Percentiles rank a stretch among this genome's conserved stretches.
Conservation (phyloP, 768 basidiomycete species). For the Gloeophyllum trabeum region DNA sequence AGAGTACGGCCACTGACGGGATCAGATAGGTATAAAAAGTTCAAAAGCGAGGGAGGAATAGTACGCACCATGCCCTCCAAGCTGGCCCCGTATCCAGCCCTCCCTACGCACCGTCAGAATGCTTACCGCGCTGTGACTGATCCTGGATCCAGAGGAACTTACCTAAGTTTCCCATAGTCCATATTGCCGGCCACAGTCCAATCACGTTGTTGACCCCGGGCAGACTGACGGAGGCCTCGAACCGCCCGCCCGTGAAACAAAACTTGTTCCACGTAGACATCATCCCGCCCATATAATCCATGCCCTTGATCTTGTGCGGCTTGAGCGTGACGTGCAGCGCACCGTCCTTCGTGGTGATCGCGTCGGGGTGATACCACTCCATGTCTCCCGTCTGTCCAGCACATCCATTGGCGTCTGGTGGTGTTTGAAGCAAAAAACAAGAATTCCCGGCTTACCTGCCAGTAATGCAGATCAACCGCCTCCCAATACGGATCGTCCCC, state of each 20-base stretch:
- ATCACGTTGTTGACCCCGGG: conserved; percentile 9
- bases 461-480: conserved; percentile 28
- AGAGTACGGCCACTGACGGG: conserved; percentile 12
- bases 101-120: conserved; percentile 11
- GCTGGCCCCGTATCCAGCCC: conserved; percentile 30
- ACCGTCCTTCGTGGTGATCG: conserved; percentile 40
- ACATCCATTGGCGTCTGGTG: not conserved
- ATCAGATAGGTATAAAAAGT: conserved; percentile 3
- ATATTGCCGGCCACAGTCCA: conserved; percentile 24
- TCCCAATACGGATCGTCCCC: conserved; percentile 36
- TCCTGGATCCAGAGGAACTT: not conserved
- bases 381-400: conserved; percentile 19
- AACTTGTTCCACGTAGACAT: conserved; percentile 44
- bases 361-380: conserved; percentile 51
- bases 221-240: conserved; percentile 25
- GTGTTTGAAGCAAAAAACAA: not conserved
- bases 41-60: not conserved
- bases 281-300: conserved; percentile 19
- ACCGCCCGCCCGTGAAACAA: conserved; percentile 72
- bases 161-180: conserved; percentile 31
- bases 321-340: conserved; percentile 30
- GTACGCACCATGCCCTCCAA: conserved; percentile 19
- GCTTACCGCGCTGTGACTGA: not conserved
- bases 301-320: not conserved
- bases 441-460: conserved; percentile 34